phyloP scores from a whole-genome alignment of 441 rosid species.

The Biscutella laevigata region DNA sequence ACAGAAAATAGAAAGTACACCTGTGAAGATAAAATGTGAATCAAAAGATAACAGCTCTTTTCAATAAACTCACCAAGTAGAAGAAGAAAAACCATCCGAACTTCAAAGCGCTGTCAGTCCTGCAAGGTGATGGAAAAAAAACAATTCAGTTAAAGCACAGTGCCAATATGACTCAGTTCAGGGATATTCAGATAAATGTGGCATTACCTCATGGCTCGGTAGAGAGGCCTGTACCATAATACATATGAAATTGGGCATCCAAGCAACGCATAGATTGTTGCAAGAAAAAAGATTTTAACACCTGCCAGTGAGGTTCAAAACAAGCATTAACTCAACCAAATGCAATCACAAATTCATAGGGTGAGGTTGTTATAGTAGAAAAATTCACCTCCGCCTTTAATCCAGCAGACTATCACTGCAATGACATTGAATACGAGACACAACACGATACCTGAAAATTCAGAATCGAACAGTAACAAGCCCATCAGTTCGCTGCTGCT shows the following conservation, averaged over 20 bases:
- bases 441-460: constrained; percentile 62
- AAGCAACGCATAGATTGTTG: constrained; percentile 62
- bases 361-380: background rate
- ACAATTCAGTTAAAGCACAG: background rate
- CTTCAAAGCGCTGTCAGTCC: constrained; percentile 90
- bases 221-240: constrained; percentile 90
- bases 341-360: background rate
- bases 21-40: background rate
- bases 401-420: constrained; percentile 78
- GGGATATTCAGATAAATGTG: background rate
- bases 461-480: background rate
- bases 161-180: background rate
- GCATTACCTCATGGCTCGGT: constrained; percentile 76
- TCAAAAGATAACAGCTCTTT: background rate
- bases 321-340: constrained; percentile 1
- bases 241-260: constrained; percentile 84
- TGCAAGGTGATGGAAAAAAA: constrained; percentile 31
- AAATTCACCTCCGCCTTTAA: constrained; percentile 77
- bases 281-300: constrained; percentile 79
- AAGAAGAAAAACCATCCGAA: constrained; percentile 88
- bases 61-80: constrained; percentile 63
- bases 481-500: background rate
- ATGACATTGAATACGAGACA: constrained; percentile 71
- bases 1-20: background rate
- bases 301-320: constrained; percentile 36